Conservation (phyloP, 176 grass and related monocot genomes). For the Saccharum officinarum region DNA sequence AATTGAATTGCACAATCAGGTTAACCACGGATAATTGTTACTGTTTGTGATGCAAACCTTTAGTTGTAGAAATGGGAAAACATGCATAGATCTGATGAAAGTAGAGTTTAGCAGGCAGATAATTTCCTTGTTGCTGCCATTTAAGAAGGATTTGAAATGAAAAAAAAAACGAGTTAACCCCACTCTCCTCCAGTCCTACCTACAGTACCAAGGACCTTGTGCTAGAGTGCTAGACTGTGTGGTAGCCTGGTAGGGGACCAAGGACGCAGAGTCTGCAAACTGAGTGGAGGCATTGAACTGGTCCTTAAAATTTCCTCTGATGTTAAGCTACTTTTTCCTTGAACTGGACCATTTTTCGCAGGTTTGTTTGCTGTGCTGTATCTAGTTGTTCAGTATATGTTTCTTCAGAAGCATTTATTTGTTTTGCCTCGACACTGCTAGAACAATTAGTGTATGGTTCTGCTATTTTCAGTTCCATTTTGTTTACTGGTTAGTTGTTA, state of each 20-base stretch:
- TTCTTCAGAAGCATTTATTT: neutral
- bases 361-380: neutral
- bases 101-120: neutral
- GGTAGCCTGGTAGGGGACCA: conserved; percentile 4
- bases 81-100: conserved; percentile 17
- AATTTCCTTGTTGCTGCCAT: neutral
- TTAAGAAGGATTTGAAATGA: neutral
- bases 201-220: neutral
- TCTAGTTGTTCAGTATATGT: conserved; percentile 2
- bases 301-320: neutral
- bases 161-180: neutral
- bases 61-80: neutral
- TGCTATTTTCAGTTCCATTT: neutral
- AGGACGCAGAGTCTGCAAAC: neutral
- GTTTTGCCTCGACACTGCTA: neutral
- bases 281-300: neutral
- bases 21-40: neutral
- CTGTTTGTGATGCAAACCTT: neutral
- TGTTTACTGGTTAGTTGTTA: neutral
- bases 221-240: neutral
- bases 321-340: neutral
- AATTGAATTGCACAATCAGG: neutral
- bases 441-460: conserved; percentile 3
- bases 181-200: neutral
- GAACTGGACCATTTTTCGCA: neutral